These are phyloP conservation scores for Pelargonium myrrhifolium DNA, from an alignment of 441 rosid species.

Conservation along the genomic window DNA sequence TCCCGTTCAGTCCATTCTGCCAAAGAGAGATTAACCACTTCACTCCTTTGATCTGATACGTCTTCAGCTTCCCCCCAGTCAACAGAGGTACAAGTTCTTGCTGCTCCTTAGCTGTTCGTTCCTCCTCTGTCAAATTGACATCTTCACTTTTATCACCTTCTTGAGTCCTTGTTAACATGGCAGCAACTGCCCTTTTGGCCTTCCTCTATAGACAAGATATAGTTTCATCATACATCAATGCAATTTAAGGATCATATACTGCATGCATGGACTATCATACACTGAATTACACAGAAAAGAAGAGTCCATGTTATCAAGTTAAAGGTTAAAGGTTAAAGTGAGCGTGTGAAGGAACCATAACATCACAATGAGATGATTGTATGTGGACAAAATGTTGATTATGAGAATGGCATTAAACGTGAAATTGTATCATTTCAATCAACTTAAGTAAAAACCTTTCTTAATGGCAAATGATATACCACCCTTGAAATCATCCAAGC, in stretches of 20 bases:
- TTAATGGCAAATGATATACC: neutral
- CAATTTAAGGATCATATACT: neutral
- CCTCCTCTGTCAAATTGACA: conserved; percentile 61
- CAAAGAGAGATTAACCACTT: conserved; percentile 94
- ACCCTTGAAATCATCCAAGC: neutral
- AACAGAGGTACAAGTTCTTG: conserved; percentile 73
- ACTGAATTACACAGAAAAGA: neutral
- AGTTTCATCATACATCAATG: neutral
- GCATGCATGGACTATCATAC: neutral
- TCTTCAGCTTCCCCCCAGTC: conserved; percentile 81
- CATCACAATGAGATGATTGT: no score
- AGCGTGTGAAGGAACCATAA: no score
- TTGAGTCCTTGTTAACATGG: conserved; percentile 73
- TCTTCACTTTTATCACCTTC: conserved; percentile 42
- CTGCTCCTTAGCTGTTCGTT: conserved; percentile 71
- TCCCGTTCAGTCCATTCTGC: conserved; percentile 96
- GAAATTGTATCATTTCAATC: neutral
- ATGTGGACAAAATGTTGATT: no score
- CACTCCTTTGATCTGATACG: conserved; percentile 90
- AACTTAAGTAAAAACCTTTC: neutral
- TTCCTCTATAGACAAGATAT: conserved; percentile 38
- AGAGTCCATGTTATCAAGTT: no score
- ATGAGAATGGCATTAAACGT: neutral
- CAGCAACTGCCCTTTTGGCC: conserved; percentile 92
- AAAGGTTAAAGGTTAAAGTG: no score